phyloP scores from a whole-genome alignment of 106 monocot species.

The Dioscorea zingiberensis region DNA sequence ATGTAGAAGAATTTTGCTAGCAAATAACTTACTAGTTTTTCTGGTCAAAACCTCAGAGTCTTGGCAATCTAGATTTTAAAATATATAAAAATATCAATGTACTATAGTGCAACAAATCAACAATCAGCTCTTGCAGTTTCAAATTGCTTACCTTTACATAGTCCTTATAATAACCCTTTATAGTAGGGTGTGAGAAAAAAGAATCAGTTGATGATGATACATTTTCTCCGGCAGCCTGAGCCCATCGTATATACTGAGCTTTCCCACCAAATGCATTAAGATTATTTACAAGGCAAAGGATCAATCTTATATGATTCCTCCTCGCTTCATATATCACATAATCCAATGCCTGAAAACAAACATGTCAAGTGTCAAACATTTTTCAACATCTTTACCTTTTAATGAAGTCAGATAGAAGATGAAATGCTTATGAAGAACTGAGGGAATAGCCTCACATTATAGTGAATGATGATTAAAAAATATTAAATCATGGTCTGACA shows the following conservation, averaged over 20 bases:
- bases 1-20: no score
- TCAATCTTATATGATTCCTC: constrained; percentile 62
- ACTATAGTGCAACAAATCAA: neutral
- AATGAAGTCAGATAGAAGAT: no score
- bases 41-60: no score
- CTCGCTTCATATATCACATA: constrained; percentile 87
- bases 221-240: constrained; percentile 58
- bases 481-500: no score
- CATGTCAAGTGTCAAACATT: no score
- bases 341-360: constrained; percentile 58
- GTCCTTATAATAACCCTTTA: constrained; percentile 65
- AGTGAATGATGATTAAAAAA: no score
- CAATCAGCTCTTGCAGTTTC: neutral
- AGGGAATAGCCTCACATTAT: no score
- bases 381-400: no score
- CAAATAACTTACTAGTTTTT: no score
- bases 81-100: no score
- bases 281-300: constrained; percentile 85
- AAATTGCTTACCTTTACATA: constrained; percentile 61
- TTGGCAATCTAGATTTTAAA: no score
- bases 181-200: constrained; percentile 61
- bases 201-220: constrained; percentile 42
- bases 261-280: constrained; percentile 78
- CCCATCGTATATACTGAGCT: constrained; percentile 81
- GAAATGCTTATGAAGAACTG: no score